Evolutionary conservation across 2,329 filamentous ascomycete genomes (phyloP).

Genomic region (Botryotinia convoluta): DNA sequence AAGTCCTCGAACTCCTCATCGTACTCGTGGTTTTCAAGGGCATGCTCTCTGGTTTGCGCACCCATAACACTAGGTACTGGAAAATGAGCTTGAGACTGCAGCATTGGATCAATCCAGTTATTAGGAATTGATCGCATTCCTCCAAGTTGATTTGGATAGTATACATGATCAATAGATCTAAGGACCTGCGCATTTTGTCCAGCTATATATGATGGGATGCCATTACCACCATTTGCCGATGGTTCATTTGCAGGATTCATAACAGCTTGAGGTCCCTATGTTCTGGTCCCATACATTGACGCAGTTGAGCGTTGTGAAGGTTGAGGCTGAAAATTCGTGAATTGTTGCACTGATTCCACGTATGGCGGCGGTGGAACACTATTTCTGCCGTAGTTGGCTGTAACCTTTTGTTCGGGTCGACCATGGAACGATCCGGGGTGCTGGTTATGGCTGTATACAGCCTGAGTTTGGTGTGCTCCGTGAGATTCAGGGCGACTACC

Average conservation of each 20-base stretch:
- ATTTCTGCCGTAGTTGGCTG: background rate
- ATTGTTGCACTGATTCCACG: too few species aligned
- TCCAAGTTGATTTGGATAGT: fast-evolving
- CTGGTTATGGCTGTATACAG: background rate
- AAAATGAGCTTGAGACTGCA: background rate
- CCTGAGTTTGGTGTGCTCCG: background rate
- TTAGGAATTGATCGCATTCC: too few species aligned
- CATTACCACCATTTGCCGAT: too few species aligned
- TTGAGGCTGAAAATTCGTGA: background rate
- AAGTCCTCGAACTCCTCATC: too few species aligned
- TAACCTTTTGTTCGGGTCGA: background rate
- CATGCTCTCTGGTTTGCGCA: too few species aligned
- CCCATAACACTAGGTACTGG: background rate
- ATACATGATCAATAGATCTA: fast-evolving
- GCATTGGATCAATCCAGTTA: background rate
- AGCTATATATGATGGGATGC: background rate
- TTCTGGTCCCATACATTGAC: background rate
- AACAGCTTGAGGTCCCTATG: background rate
- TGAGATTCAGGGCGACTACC: background rate
- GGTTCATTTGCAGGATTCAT: fast-evolving
- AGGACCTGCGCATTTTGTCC: background rate
- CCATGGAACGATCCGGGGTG: background rate
- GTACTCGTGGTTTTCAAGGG: fast-evolving
- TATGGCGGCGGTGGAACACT: background rate
- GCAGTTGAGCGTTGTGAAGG: background rate